A percentile compares a stretch with the other conserved stretches of the same genome.
Evolutionary conservation across 192 early-diverging fungal genomes (phyloP).

Genomic region (Phycomyces blakesleeanus): DNA sequence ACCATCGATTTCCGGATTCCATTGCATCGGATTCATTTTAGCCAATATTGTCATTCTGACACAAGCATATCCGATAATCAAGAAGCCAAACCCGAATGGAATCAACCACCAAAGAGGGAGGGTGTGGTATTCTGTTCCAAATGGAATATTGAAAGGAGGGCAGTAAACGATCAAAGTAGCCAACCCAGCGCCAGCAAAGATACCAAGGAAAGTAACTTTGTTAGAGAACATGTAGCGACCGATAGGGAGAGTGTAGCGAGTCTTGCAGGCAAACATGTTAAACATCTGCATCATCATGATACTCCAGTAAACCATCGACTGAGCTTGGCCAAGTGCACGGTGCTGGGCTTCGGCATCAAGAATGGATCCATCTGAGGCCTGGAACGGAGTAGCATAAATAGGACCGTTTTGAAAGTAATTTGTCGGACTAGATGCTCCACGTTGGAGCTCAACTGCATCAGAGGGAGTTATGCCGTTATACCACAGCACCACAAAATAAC

Average conservation of each 20-base stretch:
- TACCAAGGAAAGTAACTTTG: constrained; percentile 61
- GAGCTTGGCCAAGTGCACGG: constrained; percentile 71
- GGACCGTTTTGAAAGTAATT: constrained; percentile 50
- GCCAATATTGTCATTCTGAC: constrained; percentile 62
- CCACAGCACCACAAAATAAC: constrained; percentile 82
- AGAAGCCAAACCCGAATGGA: constrained; percentile 75
- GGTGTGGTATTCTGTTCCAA: constrained; percentile 61
- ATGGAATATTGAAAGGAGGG: constrained; percentile 74
- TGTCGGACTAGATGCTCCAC: constrained; percentile 28
- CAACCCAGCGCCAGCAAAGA: constrained; percentile 64
- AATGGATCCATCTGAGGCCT: constrained; percentile 21
- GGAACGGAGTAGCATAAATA: constrained; percentile 42
- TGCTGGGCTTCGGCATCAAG: constrained; percentile 54
- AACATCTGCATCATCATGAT: constrained; percentile 89
- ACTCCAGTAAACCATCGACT: constrained; percentile 71
- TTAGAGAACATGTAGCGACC: constrained; percentile 83
- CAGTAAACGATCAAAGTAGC: constrained; percentile 79
- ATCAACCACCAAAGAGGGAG: constrained; percentile 78
- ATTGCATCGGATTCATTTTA: constrained; percentile 57
- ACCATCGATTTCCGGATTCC: constrained; percentile 75
- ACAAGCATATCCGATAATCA: constrained; percentile 74
- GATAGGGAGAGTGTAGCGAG: constrained; percentile 60
- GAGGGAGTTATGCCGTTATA: constrained; percentile 61
- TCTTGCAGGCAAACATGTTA: constrained; percentile 94
- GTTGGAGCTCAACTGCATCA: constrained; percentile 55